These are phyloP conservation scores for Collybia nuda DNA, from an alignment of 768 basidiomycete species.

Conservation along the genomic window DNA sequence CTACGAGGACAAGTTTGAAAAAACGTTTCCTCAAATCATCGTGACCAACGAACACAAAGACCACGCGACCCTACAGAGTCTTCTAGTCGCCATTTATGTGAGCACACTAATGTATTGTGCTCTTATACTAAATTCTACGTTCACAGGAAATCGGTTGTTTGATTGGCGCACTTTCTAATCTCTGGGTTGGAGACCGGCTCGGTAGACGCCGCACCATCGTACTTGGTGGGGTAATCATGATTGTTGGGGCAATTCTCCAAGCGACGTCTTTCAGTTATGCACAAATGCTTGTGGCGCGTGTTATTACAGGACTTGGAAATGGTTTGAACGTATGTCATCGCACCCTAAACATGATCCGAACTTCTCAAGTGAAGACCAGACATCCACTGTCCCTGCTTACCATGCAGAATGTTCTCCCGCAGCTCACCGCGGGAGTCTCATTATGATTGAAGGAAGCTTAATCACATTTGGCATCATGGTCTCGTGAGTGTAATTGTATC, in stretches of 20 bases:
- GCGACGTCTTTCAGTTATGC: conserved; percentile 55
- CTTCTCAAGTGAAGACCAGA: conserved; percentile 29
- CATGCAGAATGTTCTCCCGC: conserved; percentile 68
- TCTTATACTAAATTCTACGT: neutral
- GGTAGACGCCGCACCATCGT: conserved; percentile 60
- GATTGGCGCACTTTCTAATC: conserved; percentile 59
- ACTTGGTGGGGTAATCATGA: conserved; percentile 59
- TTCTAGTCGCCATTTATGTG: conserved; percentile 60
- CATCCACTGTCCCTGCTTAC: conserved; percentile 64
- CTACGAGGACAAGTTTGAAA: conserved; percentile 45
- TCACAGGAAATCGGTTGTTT: conserved; percentile 64
- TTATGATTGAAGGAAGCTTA: conserved; percentile 64
- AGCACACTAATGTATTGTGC: conserved; percentile 11
- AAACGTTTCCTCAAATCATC: conserved; percentile 54
- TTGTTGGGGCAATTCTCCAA: conserved; percentile 62
- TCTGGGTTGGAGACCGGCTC: conserved; percentile 58
- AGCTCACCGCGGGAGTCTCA: conserved; percentile 55
- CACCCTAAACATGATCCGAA: neutral
- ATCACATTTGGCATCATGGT: conserved; percentile 67
- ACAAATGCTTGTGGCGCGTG: conserved; percentile 61
- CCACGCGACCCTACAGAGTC: conserved; percentile 58
- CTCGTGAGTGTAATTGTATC: conserved; percentile 39
- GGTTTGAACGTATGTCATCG: conserved; percentile 49
- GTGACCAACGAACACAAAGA: conserved; percentile 34
- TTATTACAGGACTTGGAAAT: conserved; percentile 65